These are phyloP conservation scores for Saccharomycopsis javanensis DNA, from an alignment of 805 yeast species.

Conservation along the genomic window DNA sequence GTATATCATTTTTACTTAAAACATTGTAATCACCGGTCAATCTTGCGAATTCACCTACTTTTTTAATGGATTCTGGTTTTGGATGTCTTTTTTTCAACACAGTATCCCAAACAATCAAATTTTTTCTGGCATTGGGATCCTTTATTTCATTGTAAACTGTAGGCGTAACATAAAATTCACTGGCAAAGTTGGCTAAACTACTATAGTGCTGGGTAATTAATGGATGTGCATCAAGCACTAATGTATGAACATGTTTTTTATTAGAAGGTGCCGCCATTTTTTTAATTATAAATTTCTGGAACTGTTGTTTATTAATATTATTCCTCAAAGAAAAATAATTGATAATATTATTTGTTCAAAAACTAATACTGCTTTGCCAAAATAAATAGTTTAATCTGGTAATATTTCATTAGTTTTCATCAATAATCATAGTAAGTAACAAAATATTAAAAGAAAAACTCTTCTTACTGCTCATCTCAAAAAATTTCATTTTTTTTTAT, in stretches of 20 bases:
- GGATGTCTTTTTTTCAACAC: conserved; percentile 70
- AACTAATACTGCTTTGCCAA: neutral
- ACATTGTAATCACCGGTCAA: conserved; percentile 89
- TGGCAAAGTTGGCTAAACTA: conserved; percentile 59
- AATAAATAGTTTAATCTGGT: neutral
- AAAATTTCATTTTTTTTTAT: neutral
- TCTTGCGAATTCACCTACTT: conserved; percentile 67
- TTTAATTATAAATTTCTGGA: neutral
- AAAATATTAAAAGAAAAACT: neutral
- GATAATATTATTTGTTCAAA: too few relatives aligned
- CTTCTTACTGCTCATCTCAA: neutral
- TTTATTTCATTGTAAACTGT: conserved; percentile 80
- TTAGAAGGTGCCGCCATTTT: neutral
- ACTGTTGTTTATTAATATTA: neutral
- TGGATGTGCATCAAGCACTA: conserved; percentile 93
- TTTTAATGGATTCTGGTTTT: conserved; percentile 46
- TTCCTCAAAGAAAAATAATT: too few relatives aligned
- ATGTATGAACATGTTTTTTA: conserved; percentile 32
- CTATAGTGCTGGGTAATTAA: conserved; percentile 77
- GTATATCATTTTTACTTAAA: conserved; percentile 83
- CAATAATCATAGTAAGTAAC: too few relatives aligned
- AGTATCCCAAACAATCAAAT: conserved; percentile 75
- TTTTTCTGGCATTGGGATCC: conserved; percentile 76
- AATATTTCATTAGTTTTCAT: neutral
- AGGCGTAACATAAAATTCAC: conserved; percentile 77